Percentiles rank a stretch among this genome's conserved stretches.
These are phyloP conservation scores for Skeletonema marinoi DNA, from an alignment of 108 stramenopile genomes.

Conservation along the genomic window DNA sequence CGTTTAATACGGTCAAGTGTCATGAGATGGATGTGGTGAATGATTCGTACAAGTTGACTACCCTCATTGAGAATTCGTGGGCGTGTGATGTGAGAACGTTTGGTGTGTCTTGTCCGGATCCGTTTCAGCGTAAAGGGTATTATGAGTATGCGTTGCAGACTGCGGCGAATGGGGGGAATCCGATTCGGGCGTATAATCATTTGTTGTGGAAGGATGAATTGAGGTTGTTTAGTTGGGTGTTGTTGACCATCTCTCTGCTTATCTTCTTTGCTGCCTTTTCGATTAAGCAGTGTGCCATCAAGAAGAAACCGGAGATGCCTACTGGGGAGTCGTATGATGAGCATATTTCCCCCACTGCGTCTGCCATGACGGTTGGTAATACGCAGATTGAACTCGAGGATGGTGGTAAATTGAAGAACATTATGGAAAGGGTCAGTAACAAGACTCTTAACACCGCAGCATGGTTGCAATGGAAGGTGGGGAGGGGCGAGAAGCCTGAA, in stretches of 20 bases:
- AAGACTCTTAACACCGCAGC: neutral
- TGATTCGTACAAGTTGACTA: slow-evolving; percentile 12
- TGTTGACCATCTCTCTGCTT: neutral
- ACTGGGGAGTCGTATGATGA: neutral
- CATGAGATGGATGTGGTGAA: slow-evolving; percentile 3
- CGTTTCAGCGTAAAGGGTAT: slow-evolving; percentile 38
- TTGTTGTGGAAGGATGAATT: neutral
- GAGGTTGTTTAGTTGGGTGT: neutral
- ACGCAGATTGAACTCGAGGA: neutral
- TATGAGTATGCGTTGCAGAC: slow-evolving; percentile 20
- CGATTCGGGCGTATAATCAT: neutral
- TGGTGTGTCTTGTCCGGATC: slow-evolving; percentile 63
- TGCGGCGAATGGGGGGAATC: slow-evolving; percentile 3
- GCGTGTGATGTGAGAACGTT: slow-evolving; percentile 52
- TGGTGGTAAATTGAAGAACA: neutral
- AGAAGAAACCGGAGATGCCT: neutral
- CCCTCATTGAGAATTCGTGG: slow-evolving; percentile 14
- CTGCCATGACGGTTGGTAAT: neutral
- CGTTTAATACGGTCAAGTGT: slow-evolving; percentile 6
- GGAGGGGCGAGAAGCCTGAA: neutral
- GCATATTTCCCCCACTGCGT: neutral
- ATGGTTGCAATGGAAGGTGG: neutral
- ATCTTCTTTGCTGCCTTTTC: neutral
- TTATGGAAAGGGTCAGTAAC: neutral
- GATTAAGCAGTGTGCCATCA: neutral